Evolutionary conservation across 106 monocot genomes (phyloP).

Genomic region (Chionographis japonica): DNA sequence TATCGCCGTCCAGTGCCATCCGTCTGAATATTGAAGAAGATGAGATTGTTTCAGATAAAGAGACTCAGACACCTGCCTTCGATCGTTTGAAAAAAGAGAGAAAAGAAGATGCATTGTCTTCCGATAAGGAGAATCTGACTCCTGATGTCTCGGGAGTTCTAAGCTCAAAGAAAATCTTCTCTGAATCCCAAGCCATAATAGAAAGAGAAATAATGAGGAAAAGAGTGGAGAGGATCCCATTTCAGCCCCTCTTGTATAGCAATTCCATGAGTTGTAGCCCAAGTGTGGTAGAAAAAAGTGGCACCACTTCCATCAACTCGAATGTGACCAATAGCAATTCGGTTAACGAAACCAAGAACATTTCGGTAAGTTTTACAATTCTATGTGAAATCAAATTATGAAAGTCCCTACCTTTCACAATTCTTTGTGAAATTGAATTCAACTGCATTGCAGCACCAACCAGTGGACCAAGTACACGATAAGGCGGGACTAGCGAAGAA

Average conservation of each 20-base stretch:
- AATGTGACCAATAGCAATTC: too few species aligned
- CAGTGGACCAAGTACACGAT: background rate
- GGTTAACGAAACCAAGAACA: too few species aligned
- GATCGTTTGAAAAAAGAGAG: too few species aligned
- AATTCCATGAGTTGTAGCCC: conserved; percentile 17
- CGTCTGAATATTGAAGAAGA: background rate
- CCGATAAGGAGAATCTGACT: conserved; percentile 30
- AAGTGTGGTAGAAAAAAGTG: conserved; percentile 5
- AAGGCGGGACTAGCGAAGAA: conserved; percentile 15
- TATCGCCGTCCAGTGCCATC: background rate
- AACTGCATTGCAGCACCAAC: conserved; percentile 1
- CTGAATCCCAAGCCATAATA: conserved; percentile 5
- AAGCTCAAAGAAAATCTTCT: conserved; percentile 13
- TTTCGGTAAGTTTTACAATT: too few species aligned
- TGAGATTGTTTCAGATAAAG: conserved; percentile 9
- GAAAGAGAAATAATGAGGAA: conserved; percentile 24
- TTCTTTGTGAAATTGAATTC: background rate
- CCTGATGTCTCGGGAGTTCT: conserved; percentile 10
- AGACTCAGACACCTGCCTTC: conserved; percentile 7
- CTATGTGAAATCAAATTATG: too few species aligned
- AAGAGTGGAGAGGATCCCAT: conserved; percentile 34
- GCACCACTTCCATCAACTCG: background rate
- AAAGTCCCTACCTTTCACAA: too few species aligned
- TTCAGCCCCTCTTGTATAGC: conserved; percentile 24
- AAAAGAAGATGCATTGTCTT: conserved; percentile 11